phyloP scores from a whole-genome alignment of 495 filamentous ascomycete species.

The Aspergillus cristatus region DNA sequence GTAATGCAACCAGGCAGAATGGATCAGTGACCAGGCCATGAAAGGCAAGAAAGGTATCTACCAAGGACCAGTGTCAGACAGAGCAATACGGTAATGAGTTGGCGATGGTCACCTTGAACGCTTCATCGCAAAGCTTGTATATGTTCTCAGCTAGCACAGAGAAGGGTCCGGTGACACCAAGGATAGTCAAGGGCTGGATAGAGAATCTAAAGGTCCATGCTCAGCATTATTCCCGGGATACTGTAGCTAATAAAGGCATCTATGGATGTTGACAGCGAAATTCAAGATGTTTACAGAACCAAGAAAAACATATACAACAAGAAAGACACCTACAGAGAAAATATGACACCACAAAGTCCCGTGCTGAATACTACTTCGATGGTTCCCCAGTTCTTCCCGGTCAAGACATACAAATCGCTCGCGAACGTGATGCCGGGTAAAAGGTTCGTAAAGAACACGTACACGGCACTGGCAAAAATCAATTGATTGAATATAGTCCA shows the following conservation, averaged over 20 bases:
- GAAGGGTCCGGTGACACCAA: slow-evolving; percentile 67
- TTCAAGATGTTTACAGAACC: background rate
- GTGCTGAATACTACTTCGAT: slow-evolving; percentile 68
- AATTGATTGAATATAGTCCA: slow-evolving; percentile 64
- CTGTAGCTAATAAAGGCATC: background rate
- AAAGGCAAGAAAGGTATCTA: slow-evolving; percentile 60
- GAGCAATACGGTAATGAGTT: background rate
- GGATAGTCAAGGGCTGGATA: slow-evolving; percentile 60
- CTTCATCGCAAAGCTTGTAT: slow-evolving; percentile 47
- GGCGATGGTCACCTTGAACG: slow-evolving; percentile 41
- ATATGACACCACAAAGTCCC: slow-evolving; percentile 57
- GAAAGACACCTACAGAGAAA: slow-evolving; percentile 44
- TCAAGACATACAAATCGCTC: slow-evolving; percentile 58
- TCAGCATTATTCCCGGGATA: slow-evolving; percentile 2
- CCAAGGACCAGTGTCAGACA: slow-evolving; percentile 1
- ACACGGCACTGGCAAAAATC: slow-evolving; percentile 60
- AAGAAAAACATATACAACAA: background rate
- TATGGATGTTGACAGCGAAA: background rate
- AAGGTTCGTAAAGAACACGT: slow-evolving; percentile 69
- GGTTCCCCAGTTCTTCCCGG: slow-evolving; percentile 58
- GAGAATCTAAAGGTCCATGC: slow-evolving; percentile 41
- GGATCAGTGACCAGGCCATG: slow-evolving; percentile 68
- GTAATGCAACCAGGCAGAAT: slow-evolving; percentile 62
- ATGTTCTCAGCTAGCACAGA: slow-evolving; percentile 65
- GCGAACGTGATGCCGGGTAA: slow-evolving; percentile 68